Base-by-base conservation (phyloP, 2,329 filamentous ascomycete species). In the Ascochyta pisi region DNA sequence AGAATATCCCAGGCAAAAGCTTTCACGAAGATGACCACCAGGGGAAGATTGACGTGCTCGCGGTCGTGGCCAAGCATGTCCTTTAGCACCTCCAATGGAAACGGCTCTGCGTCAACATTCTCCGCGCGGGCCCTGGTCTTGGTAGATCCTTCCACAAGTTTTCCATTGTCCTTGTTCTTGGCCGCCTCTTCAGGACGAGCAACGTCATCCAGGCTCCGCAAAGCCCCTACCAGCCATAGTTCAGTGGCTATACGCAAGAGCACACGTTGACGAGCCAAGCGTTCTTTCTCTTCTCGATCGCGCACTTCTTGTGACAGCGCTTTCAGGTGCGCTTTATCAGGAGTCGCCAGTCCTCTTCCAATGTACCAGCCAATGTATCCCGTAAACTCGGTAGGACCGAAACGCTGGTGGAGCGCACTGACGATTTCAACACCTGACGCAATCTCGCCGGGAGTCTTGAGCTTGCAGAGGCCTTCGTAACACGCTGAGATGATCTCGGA, bases 401-500 rank as follows among this genome's bases (percentile, higher is more conserved):
- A 98, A 46, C 94, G 89, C 76, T 97, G 94, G 76, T 98, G 94
- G 53, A 98, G 83, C n/a, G 93, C 92, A 78, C 92, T 96, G 65
- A 96, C 89, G 50, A 97, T 90, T 77, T 98, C 94, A 31, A 96
- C 90, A 8, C 91, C 93, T 26, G 93, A 90, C 53, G 94, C 90
- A 58, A 97, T 90, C 74, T 98, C 94, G n/a, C 88, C 91, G 1
- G 92, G 90, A 0, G 89, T 88, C 78, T 97, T 97, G 69, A 98
- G 86, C 75, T 89, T 93, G 79, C 90, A 96, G 6, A 98, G 84
- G 8, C 94, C 94, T 77, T 98, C 94, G 74, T 94, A 96, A 79
- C 92, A 96, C 58, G 94, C 94, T 22, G 93, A 93, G 68, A 97
- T 92, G 65, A 98, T 96, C 78, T 98, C 94, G 65, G 94, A 97